Base-by-base conservation (phyloP, 345 rosid species). In the Nasturtium officinale region DNA sequence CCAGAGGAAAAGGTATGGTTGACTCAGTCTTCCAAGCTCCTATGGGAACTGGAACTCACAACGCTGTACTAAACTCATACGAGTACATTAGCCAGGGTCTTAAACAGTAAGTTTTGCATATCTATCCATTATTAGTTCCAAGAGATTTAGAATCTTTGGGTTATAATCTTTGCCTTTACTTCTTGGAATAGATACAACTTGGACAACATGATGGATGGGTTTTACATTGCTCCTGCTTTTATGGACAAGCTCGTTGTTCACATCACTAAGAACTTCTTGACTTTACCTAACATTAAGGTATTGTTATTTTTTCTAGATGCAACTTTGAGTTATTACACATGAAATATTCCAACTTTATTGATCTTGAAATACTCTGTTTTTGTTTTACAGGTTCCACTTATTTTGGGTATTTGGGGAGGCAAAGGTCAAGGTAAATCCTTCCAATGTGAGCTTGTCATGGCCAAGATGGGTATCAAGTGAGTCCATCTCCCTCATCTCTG, bases 321-420 rank as follows among this genome's bases (percentile, higher is more conserved):
- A 64, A 37, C 3, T 38, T 51, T 64, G 40, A 42, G 59, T 28
- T 68, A 43, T 35, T 33, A 43, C 57, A 45, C 75, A 54, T 3
- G 45, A 63, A 54, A 42, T 1, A 20, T 53, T 72, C 64, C 48
- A 60, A 16, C 47, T 65, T 11, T 32, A n/a, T 20, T 25, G 4
- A 58, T 42, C 60, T 56, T 66, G 45, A 66, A 56, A 77, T 62
- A 32, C 37, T 65, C 40, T 57, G 17, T 23, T 42, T 67, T 21
- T 29, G 0, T 11, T 13, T 1, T 2, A 32, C 72, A 94, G 98
- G 76, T 94, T 85, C 97, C 99, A 64, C 90, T 95, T 62, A 95
- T 95, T 66, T 86, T 95, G 84, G 99, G 99, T 81, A 61, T 95
- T 1, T 95, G 99, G 99, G 99, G 97, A 88, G 99, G 99, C 80